These are phyloP conservation scores for Lentinula edodes DNA, from an alignment of 768 basidiomycete species.

Conservation along the genomic window DNA sequence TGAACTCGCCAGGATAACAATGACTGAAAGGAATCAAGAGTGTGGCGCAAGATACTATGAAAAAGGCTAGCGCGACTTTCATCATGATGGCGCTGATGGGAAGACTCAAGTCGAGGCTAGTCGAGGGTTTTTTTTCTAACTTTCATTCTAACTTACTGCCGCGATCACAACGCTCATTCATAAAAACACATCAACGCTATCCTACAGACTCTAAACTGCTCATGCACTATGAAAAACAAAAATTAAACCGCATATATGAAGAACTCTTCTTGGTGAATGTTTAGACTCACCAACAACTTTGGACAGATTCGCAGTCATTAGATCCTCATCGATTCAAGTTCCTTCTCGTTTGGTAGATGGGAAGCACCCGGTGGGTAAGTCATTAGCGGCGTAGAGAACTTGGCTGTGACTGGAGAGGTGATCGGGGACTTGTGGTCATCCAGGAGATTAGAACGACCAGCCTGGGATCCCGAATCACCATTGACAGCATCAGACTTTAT, in stretches of 20 bases:
- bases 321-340: not conserved
- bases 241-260: not conserved
- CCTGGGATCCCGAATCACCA: not conserved
- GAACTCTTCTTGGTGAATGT: not conserved
- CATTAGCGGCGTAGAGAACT: not conserved
- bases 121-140: no score
- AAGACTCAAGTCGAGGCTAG: not conserved
- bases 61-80: not conserved
- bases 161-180: not conserved
- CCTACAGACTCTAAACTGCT: not conserved
- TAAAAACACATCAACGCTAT: not conserved
- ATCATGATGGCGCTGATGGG: not conserved
- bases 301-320: no score
- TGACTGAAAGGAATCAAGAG: not conserved
- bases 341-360: not conserved
- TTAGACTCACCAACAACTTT: not conserved
- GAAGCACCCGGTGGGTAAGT: conserved; percentile 6
- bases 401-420: conserved; percentile 8
- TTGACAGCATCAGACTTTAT: not conserved
- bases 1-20: not conserved
- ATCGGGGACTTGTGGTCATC: conserved; percentile 9
- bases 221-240: not conserved
- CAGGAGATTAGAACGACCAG: not conserved
- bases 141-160: no score
- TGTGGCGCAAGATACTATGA: not conserved